Conservation (phyloP, 495 filamentous ascomycete genomes). For the Apiosordaria backusii region DNA sequence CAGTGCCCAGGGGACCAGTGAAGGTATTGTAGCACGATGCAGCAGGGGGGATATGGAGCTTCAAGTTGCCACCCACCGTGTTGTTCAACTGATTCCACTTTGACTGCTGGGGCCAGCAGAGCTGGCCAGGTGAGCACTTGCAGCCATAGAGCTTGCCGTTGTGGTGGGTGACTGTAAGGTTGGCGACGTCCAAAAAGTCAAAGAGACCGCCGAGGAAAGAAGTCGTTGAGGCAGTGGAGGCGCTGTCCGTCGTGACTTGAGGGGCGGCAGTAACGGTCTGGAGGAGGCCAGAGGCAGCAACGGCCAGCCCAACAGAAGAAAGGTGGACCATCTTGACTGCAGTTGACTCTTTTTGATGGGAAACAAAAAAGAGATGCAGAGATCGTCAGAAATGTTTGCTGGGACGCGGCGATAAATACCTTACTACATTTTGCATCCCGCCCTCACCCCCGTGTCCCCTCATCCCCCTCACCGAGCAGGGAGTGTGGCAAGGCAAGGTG, state of each 20-base stretch:
- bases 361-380: neutral
- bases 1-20: conserved; percentile 35
- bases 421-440: neutral
- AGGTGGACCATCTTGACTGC: neutral
- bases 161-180: neutral
- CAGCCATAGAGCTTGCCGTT: conserved; percentile 36
- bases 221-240: neutral
- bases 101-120: conserved; percentile 38
- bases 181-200: conserved; percentile 14
- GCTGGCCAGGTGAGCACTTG: conserved; percentile 41
- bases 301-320: neutral
- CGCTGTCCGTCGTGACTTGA: neutral
- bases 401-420: neutral
- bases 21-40: conserved; percentile 40
- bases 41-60: conserved; percentile 36
- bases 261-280: conserved; percentile 3
- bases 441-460: neutral
- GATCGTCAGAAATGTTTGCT: neutral
- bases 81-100: conserved; percentile 38
- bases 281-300: neutral
- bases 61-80: conserved; percentile 38
- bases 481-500: neutral
- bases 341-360: neutral
- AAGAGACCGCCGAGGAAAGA: conserved; percentile 2
- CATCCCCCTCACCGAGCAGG: neutral